Conservation (phyloP, 2,329 filamentous ascomycete genomes). For the Hypoxylon sp. region DNA sequence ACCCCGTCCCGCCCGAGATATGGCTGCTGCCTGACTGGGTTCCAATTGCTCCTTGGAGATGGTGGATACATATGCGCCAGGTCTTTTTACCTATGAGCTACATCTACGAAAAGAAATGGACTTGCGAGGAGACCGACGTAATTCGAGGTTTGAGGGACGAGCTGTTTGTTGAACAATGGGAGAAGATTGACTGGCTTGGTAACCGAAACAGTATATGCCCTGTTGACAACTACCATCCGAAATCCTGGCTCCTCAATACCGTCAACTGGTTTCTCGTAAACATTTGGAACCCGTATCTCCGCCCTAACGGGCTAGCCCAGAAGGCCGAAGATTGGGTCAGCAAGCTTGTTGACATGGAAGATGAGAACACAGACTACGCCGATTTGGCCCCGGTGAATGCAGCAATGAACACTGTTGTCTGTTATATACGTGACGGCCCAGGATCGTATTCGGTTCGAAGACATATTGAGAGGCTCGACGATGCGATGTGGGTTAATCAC, state of each 20-base stretch:
- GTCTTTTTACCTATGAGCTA: slow-evolving; percentile 96
- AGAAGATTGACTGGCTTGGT: slow-evolving; percentile 80
- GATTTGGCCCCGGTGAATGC: slow-evolving; percentile 90
- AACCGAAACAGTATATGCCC: slow-evolving; percentile 87
- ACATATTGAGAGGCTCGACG: slow-evolving; percentile 85
- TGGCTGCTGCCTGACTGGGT: slow-evolving; percentile 95
- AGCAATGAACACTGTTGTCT: slow-evolving; percentile 89
- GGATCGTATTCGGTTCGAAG: slow-evolving; percentile 78
- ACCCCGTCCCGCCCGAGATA: slow-evolving; percentile 91
- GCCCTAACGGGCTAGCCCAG: slow-evolving; percentile 74
- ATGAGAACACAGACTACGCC: slow-evolving; percentile 90
- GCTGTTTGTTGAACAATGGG: slow-evolving; percentile 84
- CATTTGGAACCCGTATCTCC: slow-evolving; percentile 84
- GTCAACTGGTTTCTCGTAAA: slow-evolving; percentile 84
- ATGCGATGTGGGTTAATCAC: slow-evolving; percentile 91
- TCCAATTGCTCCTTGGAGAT: slow-evolving; percentile 90
- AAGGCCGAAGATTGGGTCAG: slow-evolving; percentile 85
- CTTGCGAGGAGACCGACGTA: slow-evolving; percentile 80
- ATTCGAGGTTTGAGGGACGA: slow-evolving; percentile 83
- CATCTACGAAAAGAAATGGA: slow-evolving; percentile 87
- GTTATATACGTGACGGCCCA: slow-evolving; percentile 87
- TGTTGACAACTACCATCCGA: slow-evolving; percentile 92
- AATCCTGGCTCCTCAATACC: slow-evolving; percentile 84
- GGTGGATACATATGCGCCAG: slow-evolving; percentile 99
- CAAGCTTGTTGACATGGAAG: slow-evolving; percentile 89